These are phyloP conservation scores for Acer campestre DNA, from an alignment of 345 rosid species.

Conservation along the genomic window DNA sequence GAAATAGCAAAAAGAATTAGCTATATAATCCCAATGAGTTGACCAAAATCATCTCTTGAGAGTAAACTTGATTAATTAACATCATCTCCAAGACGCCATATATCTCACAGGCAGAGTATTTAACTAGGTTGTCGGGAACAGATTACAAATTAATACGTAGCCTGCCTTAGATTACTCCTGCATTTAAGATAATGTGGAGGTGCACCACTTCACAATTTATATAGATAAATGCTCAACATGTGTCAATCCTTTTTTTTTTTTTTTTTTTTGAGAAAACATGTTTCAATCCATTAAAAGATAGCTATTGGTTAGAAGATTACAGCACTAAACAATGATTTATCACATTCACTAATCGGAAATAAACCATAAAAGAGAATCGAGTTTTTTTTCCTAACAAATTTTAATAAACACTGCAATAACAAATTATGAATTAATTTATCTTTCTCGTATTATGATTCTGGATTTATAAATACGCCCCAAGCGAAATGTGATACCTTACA, in stretches of 20 bases:
- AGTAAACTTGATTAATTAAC: slow-evolving; percentile 12
- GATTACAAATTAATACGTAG: background rate
- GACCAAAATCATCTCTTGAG: background rate
- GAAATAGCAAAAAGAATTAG: background rate
- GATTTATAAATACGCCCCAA: too few species aligned
- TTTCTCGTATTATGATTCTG: too few species aligned
- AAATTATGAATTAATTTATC: too few species aligned
- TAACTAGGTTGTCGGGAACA: slow-evolving; percentile 6
- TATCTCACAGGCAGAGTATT: slow-evolving; percentile 4
- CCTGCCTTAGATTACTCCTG: slow-evolving; percentile 3
- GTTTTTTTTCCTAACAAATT: too few species aligned
- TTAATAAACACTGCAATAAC: too few species aligned
- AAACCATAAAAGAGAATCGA: too few species aligned
- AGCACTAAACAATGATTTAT: too few species aligned
- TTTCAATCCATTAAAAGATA: background rate
- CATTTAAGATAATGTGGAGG: background rate
- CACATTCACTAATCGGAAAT: too few species aligned
- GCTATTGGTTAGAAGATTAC: too few species aligned
- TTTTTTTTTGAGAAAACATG: too few species aligned
- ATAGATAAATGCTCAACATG: background rate
- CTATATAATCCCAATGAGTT: slow-evolving; percentile 15
- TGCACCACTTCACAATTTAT: background rate
- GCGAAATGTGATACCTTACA: too few species aligned
- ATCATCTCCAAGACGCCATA: slow-evolving; percentile 14
- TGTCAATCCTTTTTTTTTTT: too few species aligned